Evolutionary conservation across 1,139 yeast species (phyloP).

Genomic region (Suhomyces bokatorum): DNA sequence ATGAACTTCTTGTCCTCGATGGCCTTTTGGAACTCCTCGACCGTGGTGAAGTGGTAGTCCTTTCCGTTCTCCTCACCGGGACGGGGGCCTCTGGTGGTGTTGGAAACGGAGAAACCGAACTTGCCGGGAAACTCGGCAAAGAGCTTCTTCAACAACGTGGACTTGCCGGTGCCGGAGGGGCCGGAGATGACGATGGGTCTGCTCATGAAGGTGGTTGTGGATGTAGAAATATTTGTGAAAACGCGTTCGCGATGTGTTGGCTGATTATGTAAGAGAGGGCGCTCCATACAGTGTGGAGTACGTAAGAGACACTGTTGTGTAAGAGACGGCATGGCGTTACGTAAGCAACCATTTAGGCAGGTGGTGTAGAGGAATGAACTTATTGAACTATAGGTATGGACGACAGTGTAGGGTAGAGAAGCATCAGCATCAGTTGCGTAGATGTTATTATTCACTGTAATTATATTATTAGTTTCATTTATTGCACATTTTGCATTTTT

Average conservation of each 20-base stretch:
- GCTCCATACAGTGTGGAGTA: no score
- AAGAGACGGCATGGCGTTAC: no score
- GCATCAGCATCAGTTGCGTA: no score
- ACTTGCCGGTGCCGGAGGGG: conserved; percentile 96
- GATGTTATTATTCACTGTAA: no score
- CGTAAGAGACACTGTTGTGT: no score
- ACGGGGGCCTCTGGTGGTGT: conserved; percentile 91
- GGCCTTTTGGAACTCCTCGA: conserved; percentile 73
- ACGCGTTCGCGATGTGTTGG: conserved; percentile 2
- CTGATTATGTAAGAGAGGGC: background rate
- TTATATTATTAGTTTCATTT: no score
- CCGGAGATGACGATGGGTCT: conserved; percentile 96
- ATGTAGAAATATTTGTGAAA: background rate
- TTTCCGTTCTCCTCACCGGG: conserved; percentile 86
- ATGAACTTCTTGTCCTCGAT: conserved; percentile 77
- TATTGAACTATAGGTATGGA: no score
- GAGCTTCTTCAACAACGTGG: conserved; percentile 84
- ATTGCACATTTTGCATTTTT: background rate
- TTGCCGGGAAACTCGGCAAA: conserved; percentile 86
- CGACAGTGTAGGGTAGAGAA: no score
- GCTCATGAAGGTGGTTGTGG: no score
- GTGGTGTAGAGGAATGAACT: background rate
- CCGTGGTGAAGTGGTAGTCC: conserved; percentile 84
- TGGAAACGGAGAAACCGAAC: conserved; percentile 93
- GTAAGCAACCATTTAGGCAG: no score